A percentile compares a stretch with the other conserved stretches of the same genome.
phyloP scores from a whole-genome alignment of 345 rosid genomes.

The Eucalyptus rudis region DNA sequence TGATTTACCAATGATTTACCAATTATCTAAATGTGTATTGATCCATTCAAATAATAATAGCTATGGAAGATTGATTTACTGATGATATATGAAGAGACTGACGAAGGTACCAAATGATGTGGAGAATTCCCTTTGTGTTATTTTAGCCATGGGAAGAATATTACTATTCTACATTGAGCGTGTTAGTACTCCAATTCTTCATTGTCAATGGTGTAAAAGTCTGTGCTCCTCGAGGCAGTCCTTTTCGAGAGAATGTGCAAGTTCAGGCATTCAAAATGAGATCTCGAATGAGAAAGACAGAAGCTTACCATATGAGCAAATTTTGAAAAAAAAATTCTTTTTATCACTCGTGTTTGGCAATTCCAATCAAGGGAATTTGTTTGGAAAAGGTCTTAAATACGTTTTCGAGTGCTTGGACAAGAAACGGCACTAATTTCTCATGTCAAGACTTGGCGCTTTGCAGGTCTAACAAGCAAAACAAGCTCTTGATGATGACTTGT shows the following conservation, averaged over 20 bases:
- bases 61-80: background rate
- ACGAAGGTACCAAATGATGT: background rate
- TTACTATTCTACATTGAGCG: background rate
- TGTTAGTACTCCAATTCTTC: background rate
- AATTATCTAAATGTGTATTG: background rate
- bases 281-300: background rate
- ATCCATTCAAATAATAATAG: background rate
- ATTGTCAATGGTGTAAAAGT: background rate
- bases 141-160: background rate
- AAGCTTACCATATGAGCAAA: background rate
- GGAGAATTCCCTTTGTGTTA: background rate
- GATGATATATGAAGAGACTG: background rate
- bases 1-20: too few species aligned
- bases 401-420: background rate
- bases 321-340: accelerated
- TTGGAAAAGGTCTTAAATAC: accelerated
- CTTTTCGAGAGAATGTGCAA: background rate
- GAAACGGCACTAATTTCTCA: background rate
- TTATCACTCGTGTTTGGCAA: background rate
- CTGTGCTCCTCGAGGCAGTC: background rate
- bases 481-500: background rate
- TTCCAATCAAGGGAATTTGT: background rate
- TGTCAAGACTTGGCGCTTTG: background rate
- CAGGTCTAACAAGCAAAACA: background rate
- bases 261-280: background rate